phyloP scores from a whole-genome alignment of 352 stramenopile genomes.

The Aphanomyces astaci region DNA sequence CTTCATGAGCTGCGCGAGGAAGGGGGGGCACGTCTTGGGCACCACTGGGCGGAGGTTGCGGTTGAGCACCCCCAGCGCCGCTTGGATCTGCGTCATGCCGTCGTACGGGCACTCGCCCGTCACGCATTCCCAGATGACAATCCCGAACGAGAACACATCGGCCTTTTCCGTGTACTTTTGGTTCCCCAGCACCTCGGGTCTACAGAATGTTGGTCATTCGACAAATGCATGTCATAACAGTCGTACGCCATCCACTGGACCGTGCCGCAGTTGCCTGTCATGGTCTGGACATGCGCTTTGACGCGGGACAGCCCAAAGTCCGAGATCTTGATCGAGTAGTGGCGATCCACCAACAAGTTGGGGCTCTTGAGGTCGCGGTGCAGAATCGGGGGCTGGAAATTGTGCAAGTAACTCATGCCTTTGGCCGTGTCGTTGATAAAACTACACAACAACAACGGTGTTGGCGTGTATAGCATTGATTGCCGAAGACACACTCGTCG shows the following conservation, averaged over 20 bases:
- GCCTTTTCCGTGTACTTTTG: constrained; percentile 90
- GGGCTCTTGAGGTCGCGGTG: constrained; percentile 87
- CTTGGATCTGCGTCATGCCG: constrained; percentile 84
- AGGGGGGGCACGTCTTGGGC: constrained; percentile 47
- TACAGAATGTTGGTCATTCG: constrained; percentile 24
- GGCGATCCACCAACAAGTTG: constrained; percentile 78
- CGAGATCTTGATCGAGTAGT: constrained; percentile 86
- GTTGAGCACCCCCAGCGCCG: constrained; percentile 71
- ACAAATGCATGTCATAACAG: not conserved
- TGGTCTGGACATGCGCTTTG: constrained; percentile 87
- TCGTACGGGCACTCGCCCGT: constrained; percentile 84
- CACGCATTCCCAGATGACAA: constrained; percentile 92
- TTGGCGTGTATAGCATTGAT: too few species aligned
- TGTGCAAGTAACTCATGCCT: constrained; percentile 85
- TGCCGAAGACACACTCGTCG: too few species aligned
- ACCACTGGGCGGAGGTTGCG: constrained; percentile 62
- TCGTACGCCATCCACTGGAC: constrained; percentile 84
- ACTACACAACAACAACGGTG: too few species aligned
- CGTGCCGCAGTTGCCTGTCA: constrained; percentile 88
- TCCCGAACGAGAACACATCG: constrained; percentile 90
- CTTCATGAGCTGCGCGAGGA: constrained; percentile 67
- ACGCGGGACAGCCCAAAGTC: constrained; percentile 88
- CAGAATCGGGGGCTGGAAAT: constrained; percentile 77
- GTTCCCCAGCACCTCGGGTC: constrained; percentile 81
- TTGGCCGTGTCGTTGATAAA: constrained; percentile 69